phyloP scores from a whole-genome alignment of 2,329 filamentous ascomycete genomes.

The Sordariomycetes sp. region DNA sequence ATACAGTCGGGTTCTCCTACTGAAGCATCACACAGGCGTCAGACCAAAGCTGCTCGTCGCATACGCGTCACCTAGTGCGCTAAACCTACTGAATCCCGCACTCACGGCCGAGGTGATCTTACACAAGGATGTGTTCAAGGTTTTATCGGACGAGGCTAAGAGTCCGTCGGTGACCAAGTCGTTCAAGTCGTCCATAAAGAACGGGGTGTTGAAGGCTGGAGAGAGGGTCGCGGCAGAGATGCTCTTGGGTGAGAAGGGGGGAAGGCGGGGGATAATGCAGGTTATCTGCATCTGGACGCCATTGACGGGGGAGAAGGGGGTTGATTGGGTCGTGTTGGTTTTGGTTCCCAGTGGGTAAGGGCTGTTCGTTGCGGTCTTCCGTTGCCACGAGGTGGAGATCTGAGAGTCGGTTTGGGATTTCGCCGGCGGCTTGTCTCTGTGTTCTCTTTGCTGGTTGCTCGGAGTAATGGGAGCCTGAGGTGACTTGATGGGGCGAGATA shows the following conservation, averaged over 20 bases:
- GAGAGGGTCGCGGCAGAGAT: conserved; percentile 20
- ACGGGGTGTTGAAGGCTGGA: conserved; percentile 23
- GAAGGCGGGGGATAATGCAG: background rate
- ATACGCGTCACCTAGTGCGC: conserved; percentile 34
- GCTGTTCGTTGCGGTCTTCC: too few relatives aligned
- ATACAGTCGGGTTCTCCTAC: conserved; percentile 20
- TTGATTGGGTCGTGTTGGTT: background rate
- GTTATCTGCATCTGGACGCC: conserved; percentile 6
- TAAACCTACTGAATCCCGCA: conserved; percentile 33
- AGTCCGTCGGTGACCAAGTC: conserved; percentile 29
- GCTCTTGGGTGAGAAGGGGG: conserved; percentile 7
- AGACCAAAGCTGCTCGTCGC: conserved; percentile 26
- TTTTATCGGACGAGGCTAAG: conserved; percentile 34
- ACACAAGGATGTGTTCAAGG: conserved; percentile 41
- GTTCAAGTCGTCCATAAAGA: conserved; percentile 31
- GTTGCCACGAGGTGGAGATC: too few relatives aligned
- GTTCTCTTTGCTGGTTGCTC: too few relatives aligned
- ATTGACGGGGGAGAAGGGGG: conserved; percentile 1
- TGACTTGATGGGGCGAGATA: too few relatives aligned
- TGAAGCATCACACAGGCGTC: conserved; percentile 16
- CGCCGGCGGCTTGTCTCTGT: too few relatives aligned
- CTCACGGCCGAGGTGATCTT: conserved; percentile 22
- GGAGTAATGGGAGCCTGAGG: too few relatives aligned
- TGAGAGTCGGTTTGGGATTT: too few relatives aligned
- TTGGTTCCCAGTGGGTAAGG: background rate